Evolutionary conservation across 192 early-diverging fungal genomes (phyloP), one percentile per base, ranked within the genome.

Genomic region (Coemansia sp.): DNA sequence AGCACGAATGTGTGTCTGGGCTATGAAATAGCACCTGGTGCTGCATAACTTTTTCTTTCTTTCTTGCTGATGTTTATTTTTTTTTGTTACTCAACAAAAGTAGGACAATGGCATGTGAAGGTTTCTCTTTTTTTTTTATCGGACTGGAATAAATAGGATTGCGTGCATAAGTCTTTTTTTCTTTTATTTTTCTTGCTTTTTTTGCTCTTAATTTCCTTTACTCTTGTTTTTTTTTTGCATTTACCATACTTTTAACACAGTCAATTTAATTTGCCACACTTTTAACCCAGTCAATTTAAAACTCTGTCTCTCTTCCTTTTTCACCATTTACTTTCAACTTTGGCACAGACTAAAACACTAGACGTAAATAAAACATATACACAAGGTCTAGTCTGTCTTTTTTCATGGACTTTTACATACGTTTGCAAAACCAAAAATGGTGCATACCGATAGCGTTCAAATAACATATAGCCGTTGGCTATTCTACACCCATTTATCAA

Each of bases 1-100:
- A 82, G 85, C 36, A 92, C 86, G 34, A 92, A 94, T 60, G 57
- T 80, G 20, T 93, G 89, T 53, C 66, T 96, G 27, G 84, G 95
- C 11, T 96, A 98, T 59, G 85, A 85, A 32, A 83, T 97, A 49
- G 67, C 46, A 39, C 44, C 38, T 45, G 43, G 17, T n/a, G n/a
- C n/a, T n/a, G n/a, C n/a, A n/a, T n/a, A n/a, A n/a, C n/a, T n/a
- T 7, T 30, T 1, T 45, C 15, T 45, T 28, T 22, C 24, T n/a
- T n/a, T n/a, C n/a, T n/a, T n/a, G n/a, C n/a, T n/a, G n/a, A 26
- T 26, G 1, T 26, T 24, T 26, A 2, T 15, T 1, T 9, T 9
- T 43, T 20, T 26, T 9, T 9, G 17, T 50, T 37, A 32, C 22
- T n/a, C n/a, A n/a, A n/a, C n/a, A n/a, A n/a, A n/a, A n/a, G n/a